Percentiles rank a stretch among this genome's conserved stretches.
Evolutionary conservation across 2,329 filamentous ascomycete species (phyloP).

Genomic region (Aspergillus terreus): DNA sequence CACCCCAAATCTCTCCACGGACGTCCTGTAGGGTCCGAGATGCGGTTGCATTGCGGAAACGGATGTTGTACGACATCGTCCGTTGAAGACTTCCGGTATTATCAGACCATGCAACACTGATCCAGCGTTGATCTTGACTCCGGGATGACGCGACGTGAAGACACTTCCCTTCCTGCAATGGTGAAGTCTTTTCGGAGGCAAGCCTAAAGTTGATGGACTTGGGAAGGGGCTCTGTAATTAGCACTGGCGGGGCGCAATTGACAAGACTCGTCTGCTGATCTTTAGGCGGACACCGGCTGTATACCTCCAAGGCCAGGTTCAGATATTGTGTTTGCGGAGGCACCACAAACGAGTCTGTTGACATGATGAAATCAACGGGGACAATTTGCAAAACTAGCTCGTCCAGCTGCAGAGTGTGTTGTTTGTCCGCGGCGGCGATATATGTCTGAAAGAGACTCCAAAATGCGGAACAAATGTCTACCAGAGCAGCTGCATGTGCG

Average conservation of each 20-base stretch:
- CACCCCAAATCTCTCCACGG: slow-evolving; percentile 55
- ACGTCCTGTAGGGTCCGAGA: slow-evolving; percentile 45
- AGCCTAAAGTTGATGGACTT: slow-evolving; percentile 54
- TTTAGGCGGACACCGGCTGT: slow-evolving; percentile 54
- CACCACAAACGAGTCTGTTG: slow-evolving; percentile 50
- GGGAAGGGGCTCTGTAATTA: slow-evolving; percentile 52
- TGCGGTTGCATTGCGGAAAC: slow-evolving; percentile 32
- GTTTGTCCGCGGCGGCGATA: slow-evolving; percentile 35
- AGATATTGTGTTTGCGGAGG: slow-evolving; percentile 47
- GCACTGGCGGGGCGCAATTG: slow-evolving; percentile 50
- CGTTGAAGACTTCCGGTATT: slow-evolving; percentile 52
- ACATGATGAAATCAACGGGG: slow-evolving; percentile 53
- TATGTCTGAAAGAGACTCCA: slow-evolving; percentile 55
- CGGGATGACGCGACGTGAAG: slow-evolving; percentile 58
- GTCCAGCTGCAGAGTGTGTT: slow-evolving; percentile 27
- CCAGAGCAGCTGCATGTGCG: slow-evolving; percentile 40
- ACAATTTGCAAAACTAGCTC: slow-evolving; percentile 59
- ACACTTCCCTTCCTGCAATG: slow-evolving; percentile 54
- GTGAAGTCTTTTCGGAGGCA: slow-evolving; percentile 49
- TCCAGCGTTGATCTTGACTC: slow-evolving; percentile 55
- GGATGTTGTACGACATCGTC: slow-evolving; percentile 53
- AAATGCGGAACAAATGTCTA: slow-evolving; percentile 56
- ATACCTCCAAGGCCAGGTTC: slow-evolving; percentile 54
- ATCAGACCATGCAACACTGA: slow-evolving; percentile 59
- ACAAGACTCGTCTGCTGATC: slow-evolving; percentile 33